A percentile compares a stretch with the other conserved stretches of the same genome.
phyloP scores from a whole-genome alignment of 768 basidiomycete genomes.

The Suillus subalutaceus region DNA sequence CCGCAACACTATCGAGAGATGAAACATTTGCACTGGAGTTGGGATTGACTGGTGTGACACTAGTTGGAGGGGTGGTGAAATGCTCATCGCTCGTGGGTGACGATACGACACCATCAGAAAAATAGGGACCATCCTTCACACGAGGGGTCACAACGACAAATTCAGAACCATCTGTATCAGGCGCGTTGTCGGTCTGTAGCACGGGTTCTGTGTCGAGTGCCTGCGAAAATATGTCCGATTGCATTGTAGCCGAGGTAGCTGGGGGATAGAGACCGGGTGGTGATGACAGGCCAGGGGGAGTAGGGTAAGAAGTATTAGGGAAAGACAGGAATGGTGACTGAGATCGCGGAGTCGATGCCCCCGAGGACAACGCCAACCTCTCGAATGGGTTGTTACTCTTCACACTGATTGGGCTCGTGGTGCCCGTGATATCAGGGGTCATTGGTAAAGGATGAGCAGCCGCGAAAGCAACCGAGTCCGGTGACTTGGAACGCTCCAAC shows the following conservation, averaged over 20 bases:
- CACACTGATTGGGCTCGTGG: conserved; percentile 44
- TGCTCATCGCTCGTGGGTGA: conserved; percentile 49
- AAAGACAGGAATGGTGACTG: conserved; percentile 66
- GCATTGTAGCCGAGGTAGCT: conserved; percentile 10
- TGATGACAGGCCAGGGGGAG: conserved; percentile 33
- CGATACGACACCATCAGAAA: conserved; percentile 25
- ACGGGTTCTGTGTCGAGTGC: conserved; percentile 21
- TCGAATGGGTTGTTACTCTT: conserved; percentile 96
- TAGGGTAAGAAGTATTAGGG: conserved; percentile 38
- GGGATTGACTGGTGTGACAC: conserved; percentile 28
- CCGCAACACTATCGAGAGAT: conserved; percentile 30
- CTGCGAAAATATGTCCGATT: conserved; percentile 51
- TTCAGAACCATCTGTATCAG: conserved; percentile 26
- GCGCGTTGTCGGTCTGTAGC: conserved; percentile 18
- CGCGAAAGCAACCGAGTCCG: conserved; percentile 58
- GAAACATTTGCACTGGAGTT: conserved; percentile 19
- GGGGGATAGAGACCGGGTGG: conserved; percentile 17
- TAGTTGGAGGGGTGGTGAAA: conserved; percentile 64
- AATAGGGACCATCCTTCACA: conserved; percentile 14
- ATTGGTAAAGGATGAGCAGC: conserved; percentile 72
- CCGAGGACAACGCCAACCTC: conserved; percentile 55
- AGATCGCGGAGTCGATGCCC: conserved; percentile 44
- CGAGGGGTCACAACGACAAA: conserved; percentile 25
- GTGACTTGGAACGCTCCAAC: conserved; percentile 40
- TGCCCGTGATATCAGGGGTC: conserved; percentile 64